phyloP scores from a whole-genome alignment of 2,329 filamentous ascomycete genomes.

The Aspergillus vadensis region DNA sequence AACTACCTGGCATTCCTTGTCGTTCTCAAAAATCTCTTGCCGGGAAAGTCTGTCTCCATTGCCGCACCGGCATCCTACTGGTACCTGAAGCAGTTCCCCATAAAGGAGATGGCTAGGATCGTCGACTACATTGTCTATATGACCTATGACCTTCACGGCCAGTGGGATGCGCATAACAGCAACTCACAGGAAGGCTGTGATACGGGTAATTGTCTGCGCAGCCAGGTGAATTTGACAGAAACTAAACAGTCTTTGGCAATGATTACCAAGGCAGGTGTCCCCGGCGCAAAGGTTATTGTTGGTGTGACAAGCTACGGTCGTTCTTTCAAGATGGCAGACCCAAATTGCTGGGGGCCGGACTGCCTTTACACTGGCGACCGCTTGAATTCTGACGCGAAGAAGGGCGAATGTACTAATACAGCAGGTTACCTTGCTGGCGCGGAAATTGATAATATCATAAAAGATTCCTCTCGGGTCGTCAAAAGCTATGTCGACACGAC shows the following conservation, averaged over 20 bases:
- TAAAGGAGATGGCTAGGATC: conserved; percentile 6
- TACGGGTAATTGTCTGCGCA: conserved; percentile 38
- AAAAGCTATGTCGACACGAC: not conserved
- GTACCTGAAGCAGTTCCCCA: conserved; percentile 21
- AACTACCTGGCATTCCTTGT: conserved; percentile 40
- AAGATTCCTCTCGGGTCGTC: not conserved
- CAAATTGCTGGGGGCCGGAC: conserved; percentile 31
- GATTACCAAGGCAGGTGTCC: conserved; percentile 16
- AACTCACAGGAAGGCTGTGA: conserved; percentile 20
- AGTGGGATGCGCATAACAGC: conserved; percentile 12
- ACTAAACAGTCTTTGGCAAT: conserved; percentile 39
- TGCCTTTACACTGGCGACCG: conserved; percentile 38
- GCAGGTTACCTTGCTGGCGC: conserved; percentile 44
- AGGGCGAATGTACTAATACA: conserved; percentile 39
- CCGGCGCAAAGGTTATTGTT: conserved; percentile 27
- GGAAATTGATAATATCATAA: conserved; percentile 37
- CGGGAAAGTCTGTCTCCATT: conserved; percentile 25
- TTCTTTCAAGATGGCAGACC: conserved; percentile 37
- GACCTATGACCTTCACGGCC: conserved; percentile 22
- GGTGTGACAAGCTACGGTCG: conserved; percentile 42
- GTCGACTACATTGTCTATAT: conserved; percentile 20
- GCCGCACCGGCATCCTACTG: conserved; percentile 34
- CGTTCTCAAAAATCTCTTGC: conserved; percentile 23
- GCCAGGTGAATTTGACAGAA: conserved; percentile 47
- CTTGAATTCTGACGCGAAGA: conserved; percentile 30